Evolutionary conservation across 1,284 basidiomycete species (phyloP), one percentile per base, ranked within the genome.

Genomic region (Puccinia polysora): DNA sequence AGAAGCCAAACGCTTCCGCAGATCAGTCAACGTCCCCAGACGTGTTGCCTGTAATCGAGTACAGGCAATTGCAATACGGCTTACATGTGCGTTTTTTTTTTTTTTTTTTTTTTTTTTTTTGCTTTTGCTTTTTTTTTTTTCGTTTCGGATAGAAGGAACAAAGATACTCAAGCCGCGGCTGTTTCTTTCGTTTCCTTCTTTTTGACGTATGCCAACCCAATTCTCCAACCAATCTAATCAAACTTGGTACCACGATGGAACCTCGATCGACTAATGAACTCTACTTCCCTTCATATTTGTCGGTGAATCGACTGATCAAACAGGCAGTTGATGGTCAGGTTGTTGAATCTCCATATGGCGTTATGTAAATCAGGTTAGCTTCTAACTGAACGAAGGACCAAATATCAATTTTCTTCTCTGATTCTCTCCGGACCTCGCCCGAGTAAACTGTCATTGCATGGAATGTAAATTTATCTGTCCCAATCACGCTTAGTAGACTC

Each of bases 11-110:
- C 30, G 23, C 38, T 28, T 15, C 23, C n/a, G 15, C 58, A 18
- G 4, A 38, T 53, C 36, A 25, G 3, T 6, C 23, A 3, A 18
- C 23, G 7, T 5, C 58, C 20, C 30, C 38, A 4, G 58, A 60
- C 40, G 58, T 60, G 8, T 18, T 60, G 38, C 58, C 58, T 15
- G 38, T 60, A 4, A 45, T 60, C 58, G 58, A 60, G 38, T 60
- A 60, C 47, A 12, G 58, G 30, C 58, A 60, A 43, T 28, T 60
- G 58, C 0, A 30, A 28, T 60, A 60, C 40, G 58, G 58, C 20
- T 30, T 12, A n/a, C 58, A 60, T 30, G 58, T 60, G 43, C n/a
- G 56, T n/a, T 18, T 36, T 2, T 32, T 56, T 56, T n/a, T 25
- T 38, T 36, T 1, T 14, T n/a, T 32, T 32, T 2, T 56, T 15